Evolutionary conservation across 805 yeast species (phyloP), one percentile per base, ranked within the genome.

Genomic region (Metschnikowia proteae): DNA sequence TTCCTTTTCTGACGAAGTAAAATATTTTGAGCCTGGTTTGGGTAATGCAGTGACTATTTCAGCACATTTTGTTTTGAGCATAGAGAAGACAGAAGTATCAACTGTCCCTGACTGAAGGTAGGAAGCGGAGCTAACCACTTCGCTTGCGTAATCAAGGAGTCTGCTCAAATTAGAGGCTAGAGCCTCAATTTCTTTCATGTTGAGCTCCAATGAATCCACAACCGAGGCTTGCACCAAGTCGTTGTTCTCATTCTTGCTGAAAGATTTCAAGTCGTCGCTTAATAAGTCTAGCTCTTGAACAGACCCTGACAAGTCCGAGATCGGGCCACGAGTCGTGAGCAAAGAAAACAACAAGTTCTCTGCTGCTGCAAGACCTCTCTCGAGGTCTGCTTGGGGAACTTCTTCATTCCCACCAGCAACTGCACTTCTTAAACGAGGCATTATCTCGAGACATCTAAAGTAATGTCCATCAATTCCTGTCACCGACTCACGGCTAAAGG

Each of bases 351-450:
- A 63, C 43, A 88, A 62, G 62, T 88, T 84, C 59, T 92, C 97
- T 2, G 82, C 70, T 6, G 83, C 82, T 6, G 90, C 89, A 58
- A 89, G 70, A 34, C 90, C 95, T 55, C 83, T 84, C 52, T 82
- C 86, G 29, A 87, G 78, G 61, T 86, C 95, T 2, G 78, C 70
- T 10, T 76, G 77, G 3, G 97, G 94, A 25, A 88, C 81, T 57
- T 89, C 97, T 6, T 81, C 85, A 6, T 83, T 78, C 10, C 83
- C 79, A 10, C 73, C 72, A 1, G 81, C 65, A 8, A 84, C 82
- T 2, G 87, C 70, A 17, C 83, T 77, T 59, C 96, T 77, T 48
- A 92, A 68, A 40, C 92, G 74, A 3, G 97, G 97, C 38, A 92
- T 65, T 27, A 91, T 61, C 57, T 94, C 98, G 33, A 94, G 66